A percentile compares a stretch with the other conserved stretches of the same genome.
Evolutionary conservation across 2,329 filamentous ascomycete genomes (phyloP).

Genomic region (Aureobasidium sp.): DNA sequence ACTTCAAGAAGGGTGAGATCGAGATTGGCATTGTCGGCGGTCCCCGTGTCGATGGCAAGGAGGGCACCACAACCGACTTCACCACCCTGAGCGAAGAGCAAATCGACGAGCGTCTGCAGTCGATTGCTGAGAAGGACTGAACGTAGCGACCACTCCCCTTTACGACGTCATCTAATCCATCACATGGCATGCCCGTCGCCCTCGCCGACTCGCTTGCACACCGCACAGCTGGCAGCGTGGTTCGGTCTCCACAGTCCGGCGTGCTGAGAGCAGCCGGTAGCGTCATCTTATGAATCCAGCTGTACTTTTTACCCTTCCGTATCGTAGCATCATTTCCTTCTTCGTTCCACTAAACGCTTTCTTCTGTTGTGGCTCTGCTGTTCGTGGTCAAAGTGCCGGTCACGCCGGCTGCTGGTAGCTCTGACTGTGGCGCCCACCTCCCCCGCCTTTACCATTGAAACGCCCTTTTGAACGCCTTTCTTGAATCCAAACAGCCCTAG

Average conservation of each 20-base stretch:
- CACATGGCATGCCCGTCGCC: constrained; percentile 1
- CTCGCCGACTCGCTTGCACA: constrained; percentile 5
- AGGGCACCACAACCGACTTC: constrained; percentile 72
- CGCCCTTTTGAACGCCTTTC: neutral
- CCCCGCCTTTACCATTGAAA: constrained; percentile 4
- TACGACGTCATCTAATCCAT: constrained; percentile 8
- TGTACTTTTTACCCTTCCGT: constrained; percentile 4
- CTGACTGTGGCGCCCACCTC: constrained; percentile 6
- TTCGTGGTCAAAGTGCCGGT: neutral
- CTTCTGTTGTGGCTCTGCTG: neutral
- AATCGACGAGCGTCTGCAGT: constrained; percentile 96
- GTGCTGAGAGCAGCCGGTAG: neutral
- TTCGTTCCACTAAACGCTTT: neutral
- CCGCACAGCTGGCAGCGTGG: neutral
- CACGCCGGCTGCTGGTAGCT: constrained; percentile 5
- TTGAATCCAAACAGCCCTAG: neutral
- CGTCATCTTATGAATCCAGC: constrained; percentile 5
- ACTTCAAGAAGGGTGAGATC: constrained; percentile 99
- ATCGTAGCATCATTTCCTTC: constrained; percentile 8
- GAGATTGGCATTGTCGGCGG: constrained; percentile 97
- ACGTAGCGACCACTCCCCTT: constrained; percentile 12
- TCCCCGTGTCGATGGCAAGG: constrained; percentile 70
- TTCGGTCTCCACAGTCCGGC: neutral
- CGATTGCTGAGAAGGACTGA: constrained; percentile 98
- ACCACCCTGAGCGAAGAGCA: constrained; percentile 89